Evolutionary conservation across 2,329 filamentous ascomycete genomes (phyloP), one percentile per base, ranked within the genome.

Genomic region (Monilinia fructigena): DNA sequence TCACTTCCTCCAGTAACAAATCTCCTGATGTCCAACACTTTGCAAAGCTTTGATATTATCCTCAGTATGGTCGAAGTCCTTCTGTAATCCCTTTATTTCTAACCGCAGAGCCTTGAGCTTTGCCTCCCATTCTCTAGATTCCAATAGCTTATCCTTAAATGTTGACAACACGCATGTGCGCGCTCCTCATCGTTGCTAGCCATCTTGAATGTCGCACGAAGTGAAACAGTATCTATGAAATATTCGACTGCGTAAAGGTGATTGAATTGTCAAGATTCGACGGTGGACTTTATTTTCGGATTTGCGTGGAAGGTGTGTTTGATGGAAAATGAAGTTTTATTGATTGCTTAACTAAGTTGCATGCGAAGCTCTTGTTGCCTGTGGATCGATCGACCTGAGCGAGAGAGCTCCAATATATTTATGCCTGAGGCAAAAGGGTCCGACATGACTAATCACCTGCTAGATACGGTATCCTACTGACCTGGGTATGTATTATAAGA

Each of bases 41-140:
- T 99, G 95, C 76, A 99, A 83, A 72, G 95, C 95, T 84, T 99
- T 99, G 84, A 99, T 98, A 82, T 98, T 98, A 72, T 99, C 96
- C 78, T 99, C 95, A 64, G 95, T 98, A 73, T 94, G 88, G 78
- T 99, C 94, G 76, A 93, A 99, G 75, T 98, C 93, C 77, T 91
- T 93, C 78, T 97, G 92, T 65, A 98, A 81, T 68, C 90, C 92
- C 82, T 98, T 99, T 79, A 99, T 97, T 74, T 97, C 95, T 80
- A 97, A 83, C 70, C 95, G 91, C 74, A 99, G 82, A 63, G 89
- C 87, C 83, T 98, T 99, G 69, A 99, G 86, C 85, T 98, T 99
- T 63, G 94, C 90, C 80, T 99, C 96, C 93, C 93, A 98, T 85
- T 99, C 95, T 80, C 96, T 88, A 74, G 96, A 96, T 80, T 99